Evolutionary conservation across 2,329 filamentous ascomycete species (phyloP).

Genomic region (Aspergillus sp.): DNA sequence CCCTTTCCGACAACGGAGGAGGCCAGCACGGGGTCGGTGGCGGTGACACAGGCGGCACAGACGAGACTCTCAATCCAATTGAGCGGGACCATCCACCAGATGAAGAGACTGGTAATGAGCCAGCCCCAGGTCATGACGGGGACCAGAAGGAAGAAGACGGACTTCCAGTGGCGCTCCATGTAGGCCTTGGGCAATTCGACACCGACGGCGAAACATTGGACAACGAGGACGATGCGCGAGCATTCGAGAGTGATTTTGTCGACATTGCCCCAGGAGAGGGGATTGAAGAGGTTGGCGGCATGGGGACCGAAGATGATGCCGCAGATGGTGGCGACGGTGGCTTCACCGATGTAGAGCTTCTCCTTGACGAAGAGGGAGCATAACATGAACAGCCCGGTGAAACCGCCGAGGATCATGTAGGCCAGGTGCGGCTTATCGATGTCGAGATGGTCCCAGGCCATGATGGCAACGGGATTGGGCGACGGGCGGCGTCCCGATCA

Average conservation of each 20-base stretch:
- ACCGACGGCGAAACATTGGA: slow-evolving; percentile 71
- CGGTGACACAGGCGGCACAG: slow-evolving; percentile 89
- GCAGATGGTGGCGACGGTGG: slow-evolving; percentile 77
- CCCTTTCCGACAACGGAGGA: slow-evolving; percentile 98
- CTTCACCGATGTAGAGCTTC: slow-evolving; percentile 96
- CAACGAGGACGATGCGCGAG: slow-evolving; percentile 68
- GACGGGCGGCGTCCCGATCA: not conserved
- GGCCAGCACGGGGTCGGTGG: slow-evolving; percentile 92
- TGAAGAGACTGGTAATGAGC: slow-evolving; percentile 78
- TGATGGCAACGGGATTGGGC: slow-evolving; percentile 24
- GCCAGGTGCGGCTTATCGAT: slow-evolving; percentile 96
- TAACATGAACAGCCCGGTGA: slow-evolving; percentile 97
- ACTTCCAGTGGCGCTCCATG: slow-evolving; percentile 98
- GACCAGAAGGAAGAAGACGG: slow-evolving; percentile 79
- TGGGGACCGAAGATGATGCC: slow-evolving; percentile 70
- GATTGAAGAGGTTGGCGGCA: slow-evolving; percentile 63
- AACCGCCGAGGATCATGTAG: slow-evolving; percentile 96
- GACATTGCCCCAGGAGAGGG: slow-evolving; percentile 60
- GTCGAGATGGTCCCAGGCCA: slow-evolving; percentile 52
- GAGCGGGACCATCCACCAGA: slow-evolving; percentile 86
- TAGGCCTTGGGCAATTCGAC: slow-evolving; percentile 71
- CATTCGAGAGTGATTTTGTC: slow-evolving; percentile 68
- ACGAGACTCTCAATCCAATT: slow-evolving; percentile 88
- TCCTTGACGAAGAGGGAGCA: slow-evolving; percentile 98
- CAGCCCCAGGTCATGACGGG: slow-evolving; percentile 97